Evolutionary conservation across 2,329 filamentous ascomycete genomes (phyloP), one percentile per base, ranked within the genome.

Genomic region (Paraconiothyrium sp.): DNA sequence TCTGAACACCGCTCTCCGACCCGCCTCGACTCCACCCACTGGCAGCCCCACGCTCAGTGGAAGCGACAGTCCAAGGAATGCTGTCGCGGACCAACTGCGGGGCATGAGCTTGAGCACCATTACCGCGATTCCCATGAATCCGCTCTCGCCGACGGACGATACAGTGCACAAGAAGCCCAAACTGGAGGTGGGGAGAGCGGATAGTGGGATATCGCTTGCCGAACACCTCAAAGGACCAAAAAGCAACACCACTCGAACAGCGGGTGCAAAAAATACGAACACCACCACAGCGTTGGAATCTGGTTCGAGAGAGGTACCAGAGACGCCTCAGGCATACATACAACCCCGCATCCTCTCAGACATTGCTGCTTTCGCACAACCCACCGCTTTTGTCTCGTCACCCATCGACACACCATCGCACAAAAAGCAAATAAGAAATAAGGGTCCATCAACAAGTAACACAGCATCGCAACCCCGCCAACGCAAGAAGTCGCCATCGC

Each of bases 131-230:
- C 73, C 73, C 39, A 70, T 75, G 69, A 70, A 70, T 14, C 74
- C 76, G 58, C 73, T 78, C 37, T 76, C 74, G 27, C 75, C 76
- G 9, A 72, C 67, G 54, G 75, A 78, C 64, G 67, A 75, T 61
- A 67, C 69, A 30, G 67, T 71, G 59, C 69, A 70, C 66, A 78
- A 78, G 73, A 77, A 75, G 72, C 74, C 71, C 39, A 78, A 77
- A 66, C 67, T 76, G 54, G 72, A 73, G 52, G 68, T 16, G 54
- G 54, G 39, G 27, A 62, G 68, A 57, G 58, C 64, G 39, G 69
- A 73, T 58, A 69, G 64, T 37, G 65, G 57, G 13, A 54, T 58
- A 13, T 65, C 64, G 30, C 55, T 70, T 58, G 59, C 60, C 49
- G 63, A 63, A 55, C 54, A 66, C 43, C 55, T 61, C 32, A 49